Evolutionary conservation across 306 rosid species (phyloP), one percentile per base, ranked within the genome.

Genomic region (Oxytropis ochrocephala): DNA sequence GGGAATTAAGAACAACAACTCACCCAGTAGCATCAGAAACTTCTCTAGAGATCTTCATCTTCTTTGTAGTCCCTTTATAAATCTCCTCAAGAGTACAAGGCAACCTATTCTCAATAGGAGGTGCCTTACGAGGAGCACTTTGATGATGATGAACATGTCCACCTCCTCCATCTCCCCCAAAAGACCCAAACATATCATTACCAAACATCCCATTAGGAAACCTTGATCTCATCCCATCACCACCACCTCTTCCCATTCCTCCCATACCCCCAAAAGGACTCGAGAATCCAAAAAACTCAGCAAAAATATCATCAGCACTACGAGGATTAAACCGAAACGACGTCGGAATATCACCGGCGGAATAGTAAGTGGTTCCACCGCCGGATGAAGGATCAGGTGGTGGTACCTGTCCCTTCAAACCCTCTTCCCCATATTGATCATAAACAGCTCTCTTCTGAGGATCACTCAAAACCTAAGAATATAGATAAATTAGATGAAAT

Each of bases 371-470:
- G 10, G 79, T 42, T 67, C 89, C 75, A 6, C 78, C 88, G 5
- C 61, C 75, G 14, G 14, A 19, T 54, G 14, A 19, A 52, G 71
- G 78, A 56, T 69, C 85, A 11, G 92, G 83, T 6, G 90, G 88
- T 32, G 88, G 85, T 68, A 81, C 76, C 62, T 81, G 84, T 68
- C 88, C 88, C 77, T 83, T 85, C 30, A 85, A 21, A 32, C 88
- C 90, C 49, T 81, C 88, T 73, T 85, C 88, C 10, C 94, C 90
- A 47, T 74, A 85, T 43, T 85, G 84, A 49, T 85, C 94, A 69
- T 85, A 85, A 0, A 85, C 3, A 4, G 80, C 87, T 63, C 77
- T 81, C 80, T 85, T 88, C 52, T 79, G 83, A 27, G 94, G 80
- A 80, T 88, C 90, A 76, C 90, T 88, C 39, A 88, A 75, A 49